Percentiles rank a stretch among this genome's conserved stretches.
Conservation (phyloP, 306 rosid species). For the Quercus suber region DNA sequence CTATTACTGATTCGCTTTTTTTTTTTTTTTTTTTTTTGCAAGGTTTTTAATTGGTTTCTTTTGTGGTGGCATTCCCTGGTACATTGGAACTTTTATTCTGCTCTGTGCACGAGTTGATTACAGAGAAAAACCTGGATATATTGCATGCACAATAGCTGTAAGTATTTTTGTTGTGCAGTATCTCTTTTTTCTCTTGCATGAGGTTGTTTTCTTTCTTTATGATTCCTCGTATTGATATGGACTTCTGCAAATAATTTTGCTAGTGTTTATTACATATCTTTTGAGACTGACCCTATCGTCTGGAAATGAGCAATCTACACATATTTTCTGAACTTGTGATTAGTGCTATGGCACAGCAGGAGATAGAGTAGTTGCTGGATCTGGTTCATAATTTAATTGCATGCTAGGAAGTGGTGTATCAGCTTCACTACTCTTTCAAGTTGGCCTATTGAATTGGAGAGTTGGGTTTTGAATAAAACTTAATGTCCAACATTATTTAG, state of each 20-base stretch:
- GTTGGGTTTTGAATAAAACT: background rate
- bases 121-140: slow-evolving; percentile 81
- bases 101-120: slow-evolving; percentile 62
- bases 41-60: slow-evolving; percentile 80
- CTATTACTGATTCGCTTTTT: background rate
- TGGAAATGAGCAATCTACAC: background rate
- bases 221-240: background rate
- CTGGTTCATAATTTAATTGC: background rate
- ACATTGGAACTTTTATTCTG: slow-evolving; percentile 58
- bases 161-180: slow-evolving; percentile 27
- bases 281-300: background rate
- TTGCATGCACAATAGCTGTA: slow-evolving; percentile 79
- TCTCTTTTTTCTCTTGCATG: slow-evolving; percentile 1
- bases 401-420: background rate
- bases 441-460: background rate
- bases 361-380: background rate
- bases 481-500: background rate
- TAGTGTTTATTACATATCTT: background rate
- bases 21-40: slow-evolving; percentile 7
- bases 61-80: slow-evolving; percentile 84
- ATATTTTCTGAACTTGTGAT: background rate
- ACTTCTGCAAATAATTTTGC: background rate
- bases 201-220: background rate
- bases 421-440: background rate
- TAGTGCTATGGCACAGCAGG: background rate